A percentile compares a stretch with the other conserved stretches of the same genome.
Conservation (phyloP, 306 rosid species). For the Medicago arabica region DNA sequence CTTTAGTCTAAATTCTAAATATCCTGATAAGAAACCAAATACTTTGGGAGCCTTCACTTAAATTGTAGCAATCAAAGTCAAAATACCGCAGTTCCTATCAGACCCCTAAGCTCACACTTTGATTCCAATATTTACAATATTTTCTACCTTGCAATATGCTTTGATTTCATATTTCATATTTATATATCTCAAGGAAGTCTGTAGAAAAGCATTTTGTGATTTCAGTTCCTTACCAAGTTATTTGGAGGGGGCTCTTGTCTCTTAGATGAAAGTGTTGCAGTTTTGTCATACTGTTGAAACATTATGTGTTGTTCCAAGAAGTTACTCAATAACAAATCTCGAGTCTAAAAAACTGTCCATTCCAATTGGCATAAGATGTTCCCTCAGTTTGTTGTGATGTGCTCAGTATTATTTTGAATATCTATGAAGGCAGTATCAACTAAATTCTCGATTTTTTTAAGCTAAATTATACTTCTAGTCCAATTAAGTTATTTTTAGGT, state of each 20-base stretch:
- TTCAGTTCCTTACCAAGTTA: conserved; percentile 15
- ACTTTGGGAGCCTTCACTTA: neutral
- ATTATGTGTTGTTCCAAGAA: conserved; percentile 34
- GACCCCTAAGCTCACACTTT: neutral
- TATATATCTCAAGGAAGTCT: neutral
- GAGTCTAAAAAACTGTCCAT: conserved; percentile 5
- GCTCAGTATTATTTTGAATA: conserved; percentile 2
- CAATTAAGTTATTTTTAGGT: neutral
- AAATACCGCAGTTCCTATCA: neutral
- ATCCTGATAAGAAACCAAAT: neutral
- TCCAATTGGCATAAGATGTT: conserved; percentile 9
- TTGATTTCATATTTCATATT: neutral
- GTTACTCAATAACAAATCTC: conserved; percentile 6
- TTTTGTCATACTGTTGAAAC: no score
- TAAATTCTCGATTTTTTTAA: neutral
- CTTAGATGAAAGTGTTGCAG: conserved; percentile 9
- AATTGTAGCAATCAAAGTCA: neutral
- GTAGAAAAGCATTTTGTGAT: conserved; percentile 18
- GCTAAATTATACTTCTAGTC: neutral
- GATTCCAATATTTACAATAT: neutral
- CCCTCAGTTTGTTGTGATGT: conserved; percentile 11
- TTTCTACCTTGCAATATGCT: conserved; percentile 2
- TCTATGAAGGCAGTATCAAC: neutral
- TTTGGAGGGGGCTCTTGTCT: neutral
- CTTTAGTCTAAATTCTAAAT: neutral